A percentile compares a stretch with the other conserved stretches of the same genome.
These are phyloP conservation scores for Aspergillus brunneoviolaceus DNA, from an alignment of 2,329 filamentous ascomycete genomes.

Conservation along the genomic window DNA sequence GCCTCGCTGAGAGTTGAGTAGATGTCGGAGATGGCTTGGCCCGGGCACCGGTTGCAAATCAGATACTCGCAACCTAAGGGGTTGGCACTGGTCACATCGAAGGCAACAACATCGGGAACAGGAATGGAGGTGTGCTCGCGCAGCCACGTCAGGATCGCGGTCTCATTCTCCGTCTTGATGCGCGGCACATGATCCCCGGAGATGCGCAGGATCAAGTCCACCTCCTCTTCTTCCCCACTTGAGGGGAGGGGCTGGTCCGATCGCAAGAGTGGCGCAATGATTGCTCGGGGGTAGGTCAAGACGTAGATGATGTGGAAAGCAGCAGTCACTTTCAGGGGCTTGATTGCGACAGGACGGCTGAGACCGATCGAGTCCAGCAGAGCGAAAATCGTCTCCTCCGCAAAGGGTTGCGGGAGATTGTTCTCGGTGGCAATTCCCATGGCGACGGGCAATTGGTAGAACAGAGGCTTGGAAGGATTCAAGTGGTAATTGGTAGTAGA, in stretches of 20 bases:
- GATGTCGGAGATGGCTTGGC: neutral
- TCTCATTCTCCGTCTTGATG: neutral
- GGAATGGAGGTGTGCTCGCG: neutral
- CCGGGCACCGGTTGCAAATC: neutral
- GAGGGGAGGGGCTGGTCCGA: neutral
- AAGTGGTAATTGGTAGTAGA: neutral
- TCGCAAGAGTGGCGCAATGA: neutral
- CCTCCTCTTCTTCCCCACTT: neutral
- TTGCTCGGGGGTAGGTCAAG: neutral
- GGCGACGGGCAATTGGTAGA: neutral
- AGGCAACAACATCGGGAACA: neutral
- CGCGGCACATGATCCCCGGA: neutral
- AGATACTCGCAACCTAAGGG: neutral
- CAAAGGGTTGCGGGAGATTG: neutral
- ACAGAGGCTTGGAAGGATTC: neutral
- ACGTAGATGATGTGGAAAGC: neutral
- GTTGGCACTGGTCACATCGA: neutral
- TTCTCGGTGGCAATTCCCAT: neutral
- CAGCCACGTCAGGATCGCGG: neutral
- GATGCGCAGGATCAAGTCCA: neutral
- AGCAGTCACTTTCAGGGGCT: neutral
- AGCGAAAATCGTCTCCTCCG: neutral
- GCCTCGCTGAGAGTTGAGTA: neutral
- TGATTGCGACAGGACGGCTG: neutral
- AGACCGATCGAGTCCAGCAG: neutral